phyloP scores from a whole-genome alignment of 2,329 filamentous ascomycete genomes.

The Cercospora sp. region DNA sequence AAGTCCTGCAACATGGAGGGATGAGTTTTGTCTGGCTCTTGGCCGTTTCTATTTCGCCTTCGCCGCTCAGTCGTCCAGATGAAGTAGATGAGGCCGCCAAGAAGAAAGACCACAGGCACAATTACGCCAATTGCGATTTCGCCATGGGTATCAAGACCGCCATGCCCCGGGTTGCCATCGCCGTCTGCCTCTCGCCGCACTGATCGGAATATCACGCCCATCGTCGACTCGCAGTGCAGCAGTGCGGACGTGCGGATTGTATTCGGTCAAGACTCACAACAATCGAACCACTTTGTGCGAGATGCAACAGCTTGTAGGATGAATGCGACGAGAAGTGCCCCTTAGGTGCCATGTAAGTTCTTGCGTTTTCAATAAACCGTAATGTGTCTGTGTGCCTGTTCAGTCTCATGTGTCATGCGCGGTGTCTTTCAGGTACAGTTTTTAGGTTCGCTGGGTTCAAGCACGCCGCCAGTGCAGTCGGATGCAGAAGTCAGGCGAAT shows the following conservation, averaged over 20 bases:
- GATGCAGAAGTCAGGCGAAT: neutral
- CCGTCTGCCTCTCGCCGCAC: neutral
- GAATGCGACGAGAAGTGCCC: neutral
- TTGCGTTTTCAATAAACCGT: neutral
- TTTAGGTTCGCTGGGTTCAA: neutral
- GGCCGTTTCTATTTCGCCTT: neutral
- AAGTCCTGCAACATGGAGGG: slow-evolving; percentile 5
- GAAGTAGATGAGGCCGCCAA: slow-evolving; percentile 17
- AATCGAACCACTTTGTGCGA: neutral
- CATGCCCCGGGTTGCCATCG: slow-evolving; percentile 1
- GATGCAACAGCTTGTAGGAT: neutral
- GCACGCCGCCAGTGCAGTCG: neutral
- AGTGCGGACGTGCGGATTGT: neutral
- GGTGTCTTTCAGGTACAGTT: neutral
- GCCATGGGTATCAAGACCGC: slow-evolving; percentile 15
- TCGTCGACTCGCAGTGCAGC: neutral
- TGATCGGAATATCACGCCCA: neutral
- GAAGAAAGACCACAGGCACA: slow-evolving; percentile 16
- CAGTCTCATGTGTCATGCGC: neutral
- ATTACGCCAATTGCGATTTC: slow-evolving; percentile 23
- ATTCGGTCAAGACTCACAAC: neutral
- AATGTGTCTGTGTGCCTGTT: neutral
- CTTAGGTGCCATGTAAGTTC: slow-evolving; percentile 3
- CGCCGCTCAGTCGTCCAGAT: slow-evolving; percentile 21
- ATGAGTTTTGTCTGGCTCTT: slow-evolving; percentile 7